Base-by-base conservation (phyloP, 805 yeast species). In the Sugiyamaella floridensis region DNA sequence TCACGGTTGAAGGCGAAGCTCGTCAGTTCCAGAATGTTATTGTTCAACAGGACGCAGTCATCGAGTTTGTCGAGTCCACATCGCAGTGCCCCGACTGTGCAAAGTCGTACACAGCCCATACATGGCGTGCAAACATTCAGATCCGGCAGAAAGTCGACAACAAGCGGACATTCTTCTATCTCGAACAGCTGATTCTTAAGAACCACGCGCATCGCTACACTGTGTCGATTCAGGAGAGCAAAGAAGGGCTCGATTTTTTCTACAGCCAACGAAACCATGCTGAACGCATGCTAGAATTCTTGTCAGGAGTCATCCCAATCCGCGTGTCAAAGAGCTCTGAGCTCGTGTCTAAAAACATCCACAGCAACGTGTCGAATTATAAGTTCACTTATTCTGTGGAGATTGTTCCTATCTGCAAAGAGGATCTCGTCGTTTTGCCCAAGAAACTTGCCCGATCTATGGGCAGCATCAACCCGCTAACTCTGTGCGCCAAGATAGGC, bases 41-140 rank as follows among this genome's bases (percentile, higher is more conserved):
- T 58, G 82, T 93, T 34, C 97, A 95, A 67, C 99, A 93, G 72
- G 80, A 86, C 22, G 89, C 92, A 67, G 97, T 88, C 70, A 97
- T 90, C 12, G 98, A 92, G 65, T 93, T 85, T 67, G 81, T 87
- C 15, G 99, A 92, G 51, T 76, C 86, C 56, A 95, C 98, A 16
- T 87, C 86, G 86, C 99, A 93, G 76, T 93, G 99, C 76, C 85
- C 97, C 2, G 98, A 92, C 72, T 93, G 99, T 81, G 99, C 98
- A 51, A 90, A 89, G 70, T 86, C 97, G 0, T 93, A 85, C 65
- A 93, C 99, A 32, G 86, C 95, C 26, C 89, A 93, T 70, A 95
- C 98, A 4, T 93, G 99, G 99, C 85, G 93, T 71, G 97, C 99
- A 32, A 82, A 92, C 28, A 96, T 95, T 40, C 99, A 93, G 74